Evolutionary conservation across 805 yeast species (phyloP).

Genomic region (Clavispora phyllophila): DNA sequence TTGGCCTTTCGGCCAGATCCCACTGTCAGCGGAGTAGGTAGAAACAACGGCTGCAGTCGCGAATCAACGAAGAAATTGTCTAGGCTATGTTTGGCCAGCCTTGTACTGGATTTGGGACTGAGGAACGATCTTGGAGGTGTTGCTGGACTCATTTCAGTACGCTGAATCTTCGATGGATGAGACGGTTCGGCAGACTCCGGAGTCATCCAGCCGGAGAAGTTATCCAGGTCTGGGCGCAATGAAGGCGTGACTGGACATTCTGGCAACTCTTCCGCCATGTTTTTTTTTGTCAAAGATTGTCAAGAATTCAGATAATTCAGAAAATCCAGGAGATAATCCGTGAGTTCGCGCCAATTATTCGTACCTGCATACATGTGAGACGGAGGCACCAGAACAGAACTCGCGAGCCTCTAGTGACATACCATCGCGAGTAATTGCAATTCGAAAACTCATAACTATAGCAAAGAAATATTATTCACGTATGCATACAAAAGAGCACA

Average conservation of each 20-base stretch:
- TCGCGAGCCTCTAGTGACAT: too few relatives aligned
- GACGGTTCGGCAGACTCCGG: background rate
- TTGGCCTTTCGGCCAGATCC: slow-evolving; percentile 11
- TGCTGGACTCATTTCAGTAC: background rate
- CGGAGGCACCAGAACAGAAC: too few relatives aligned
- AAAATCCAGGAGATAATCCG: background rate
- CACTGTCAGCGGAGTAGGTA: slow-evolving; percentile 16
- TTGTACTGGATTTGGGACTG: background rate
- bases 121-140: background rate
- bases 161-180: background rate
- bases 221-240: background rate
- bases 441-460: too few relatives aligned
- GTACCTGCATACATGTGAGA: background rate
- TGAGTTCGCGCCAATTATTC: background rate
- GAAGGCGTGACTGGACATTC: slow-evolving; percentile 1
- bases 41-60: background rate
- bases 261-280: background rate
- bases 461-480: too few relatives aligned
- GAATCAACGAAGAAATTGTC: background rate
- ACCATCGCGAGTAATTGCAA: too few relatives aligned
- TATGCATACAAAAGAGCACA: too few relatives aligned
- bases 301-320: background rate
- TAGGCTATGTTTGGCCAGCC: background rate
- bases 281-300: background rate
- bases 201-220: background rate